Conservation (phyloP, 306 rosid species). For the Benincasa hispida region DNA sequence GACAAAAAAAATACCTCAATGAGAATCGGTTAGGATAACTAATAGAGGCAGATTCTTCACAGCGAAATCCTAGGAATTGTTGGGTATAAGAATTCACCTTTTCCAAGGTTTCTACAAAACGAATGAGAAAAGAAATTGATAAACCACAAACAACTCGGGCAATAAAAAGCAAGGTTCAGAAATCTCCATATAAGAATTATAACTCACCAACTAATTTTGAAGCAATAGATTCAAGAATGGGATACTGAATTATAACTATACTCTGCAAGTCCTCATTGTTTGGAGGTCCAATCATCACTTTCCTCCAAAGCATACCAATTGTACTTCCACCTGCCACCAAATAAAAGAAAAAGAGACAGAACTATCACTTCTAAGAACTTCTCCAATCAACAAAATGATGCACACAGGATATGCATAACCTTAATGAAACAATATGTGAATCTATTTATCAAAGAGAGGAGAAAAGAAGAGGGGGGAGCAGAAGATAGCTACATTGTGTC, state of each 20-base stretch:
- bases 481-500: background rate
- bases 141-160: background rate
- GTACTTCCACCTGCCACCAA: conserved; percentile 46
- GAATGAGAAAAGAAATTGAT: background rate
- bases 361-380: background rate
- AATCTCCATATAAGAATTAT: background rate
- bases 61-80: conserved; percentile 31
- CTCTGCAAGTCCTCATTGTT: conserved; percentile 41
- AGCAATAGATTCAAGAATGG: conserved; percentile 39
- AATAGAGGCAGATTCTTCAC: conserved; percentile 29
- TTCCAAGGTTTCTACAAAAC: conserved; percentile 58
- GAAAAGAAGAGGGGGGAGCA: background rate
- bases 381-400: background rate
- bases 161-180: background rate
- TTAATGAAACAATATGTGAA: background rate
- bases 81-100: conserved; percentile 31
- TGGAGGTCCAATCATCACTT: conserved; percentile 53
- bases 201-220: conserved; percentile 49
- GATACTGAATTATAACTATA: conserved; percentile 47
- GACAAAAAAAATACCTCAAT: conserved; percentile 35
- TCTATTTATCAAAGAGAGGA: background rate
- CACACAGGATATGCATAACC: background rate
- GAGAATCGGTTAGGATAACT: conserved; percentile 47
- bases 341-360: background rate
- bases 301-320: conserved; percentile 64